phyloP scores from a whole-genome alignment of 129 eudicot species.

The Logfia minima region DNA sequence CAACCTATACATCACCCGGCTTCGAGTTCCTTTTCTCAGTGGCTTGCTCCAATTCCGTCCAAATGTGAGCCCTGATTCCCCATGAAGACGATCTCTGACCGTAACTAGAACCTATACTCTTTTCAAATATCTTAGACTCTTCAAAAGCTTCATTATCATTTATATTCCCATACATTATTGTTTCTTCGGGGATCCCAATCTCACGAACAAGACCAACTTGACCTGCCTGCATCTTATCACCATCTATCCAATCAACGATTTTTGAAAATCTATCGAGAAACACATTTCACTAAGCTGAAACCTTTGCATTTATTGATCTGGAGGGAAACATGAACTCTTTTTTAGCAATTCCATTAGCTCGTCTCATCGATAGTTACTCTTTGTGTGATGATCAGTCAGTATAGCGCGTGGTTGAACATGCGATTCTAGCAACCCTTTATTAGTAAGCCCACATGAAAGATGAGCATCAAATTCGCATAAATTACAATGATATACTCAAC shows the following conservation, averaged over 20 bases:
- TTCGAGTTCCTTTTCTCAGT: constrained; percentile 36
- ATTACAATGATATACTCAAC: constrained; percentile 65
- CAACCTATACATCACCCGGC: constrained; percentile 18
- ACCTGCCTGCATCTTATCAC: constrained; percentile 20
- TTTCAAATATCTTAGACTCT: constrained; percentile 30
- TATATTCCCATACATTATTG: constrained; percentile 8
- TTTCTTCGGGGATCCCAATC: constrained; percentile 31
- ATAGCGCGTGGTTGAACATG: background rate
- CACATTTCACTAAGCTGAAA: constrained; percentile 66
- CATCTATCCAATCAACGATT: constrained; percentile 42
- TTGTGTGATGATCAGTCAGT: background rate
- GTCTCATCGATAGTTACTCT: constrained; percentile 28
- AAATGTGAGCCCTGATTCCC: constrained; percentile 45
- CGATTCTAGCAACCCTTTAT: constrained; percentile 24
- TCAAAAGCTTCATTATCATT: constrained; percentile 25
- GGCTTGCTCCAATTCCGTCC: constrained; percentile 50
- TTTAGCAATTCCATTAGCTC: constrained; percentile 51
- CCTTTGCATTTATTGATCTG: constrained; percentile 44
- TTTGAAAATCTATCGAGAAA: constrained; percentile 61
- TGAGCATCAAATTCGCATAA: constrained; percentile 62
- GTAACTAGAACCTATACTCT: constrained; percentile 25
- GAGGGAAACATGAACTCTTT: constrained; percentile 28
- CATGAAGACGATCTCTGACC: constrained; percentile 27
- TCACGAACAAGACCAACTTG: constrained; percentile 2
- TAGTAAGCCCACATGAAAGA: constrained; percentile 51